Conservation (phyloP, 192 early-diverging fungal genomes). For the Podila epicladia region DNA sequence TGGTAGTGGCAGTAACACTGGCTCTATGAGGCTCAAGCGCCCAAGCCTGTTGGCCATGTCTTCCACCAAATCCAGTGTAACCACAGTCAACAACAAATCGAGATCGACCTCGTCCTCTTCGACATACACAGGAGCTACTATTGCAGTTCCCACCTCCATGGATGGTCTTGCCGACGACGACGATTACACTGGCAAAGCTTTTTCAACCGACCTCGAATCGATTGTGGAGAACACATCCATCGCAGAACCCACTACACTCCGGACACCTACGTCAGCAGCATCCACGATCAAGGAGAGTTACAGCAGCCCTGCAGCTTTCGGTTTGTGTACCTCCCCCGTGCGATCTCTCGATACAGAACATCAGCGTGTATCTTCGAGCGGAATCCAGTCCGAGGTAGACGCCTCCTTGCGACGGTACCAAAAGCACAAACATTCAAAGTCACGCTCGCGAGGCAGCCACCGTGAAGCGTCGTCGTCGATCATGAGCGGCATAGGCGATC, state of each 20-base stretch:
- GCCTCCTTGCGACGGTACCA: slow-evolving; percentile 39
- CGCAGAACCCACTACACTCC: background rate
- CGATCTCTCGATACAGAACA: slow-evolving; percentile 4
- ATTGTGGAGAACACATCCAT: background rate
- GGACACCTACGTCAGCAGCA: background rate
- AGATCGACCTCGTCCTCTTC: background rate
- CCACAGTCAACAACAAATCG: background rate
- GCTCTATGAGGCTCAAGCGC: background rate
- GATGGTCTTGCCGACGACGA: background rate
- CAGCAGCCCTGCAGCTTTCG: slow-evolving; percentile 26
- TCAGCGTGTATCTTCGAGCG: background rate
- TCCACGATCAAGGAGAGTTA: slow-evolving; percentile 24
- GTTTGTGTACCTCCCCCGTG: slow-evolving; percentile 18
- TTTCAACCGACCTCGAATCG: background rate
- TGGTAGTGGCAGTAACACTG: background rate
- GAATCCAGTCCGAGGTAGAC: slow-evolving; percentile 19
- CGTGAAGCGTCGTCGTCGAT: background rate
- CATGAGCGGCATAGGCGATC: background rate
- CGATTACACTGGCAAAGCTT: background rate
- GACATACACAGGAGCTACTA: background rate
- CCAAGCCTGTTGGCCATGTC: background rate
- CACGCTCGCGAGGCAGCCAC: background rate
- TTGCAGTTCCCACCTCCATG: background rate
- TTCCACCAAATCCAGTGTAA: background rate
- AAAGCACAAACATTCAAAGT: slow-evolving; percentile 19